Evolutionary conservation across 1,284 basidiomycete species (phyloP).

Genomic region (Papiliotrema terrestris): DNA sequence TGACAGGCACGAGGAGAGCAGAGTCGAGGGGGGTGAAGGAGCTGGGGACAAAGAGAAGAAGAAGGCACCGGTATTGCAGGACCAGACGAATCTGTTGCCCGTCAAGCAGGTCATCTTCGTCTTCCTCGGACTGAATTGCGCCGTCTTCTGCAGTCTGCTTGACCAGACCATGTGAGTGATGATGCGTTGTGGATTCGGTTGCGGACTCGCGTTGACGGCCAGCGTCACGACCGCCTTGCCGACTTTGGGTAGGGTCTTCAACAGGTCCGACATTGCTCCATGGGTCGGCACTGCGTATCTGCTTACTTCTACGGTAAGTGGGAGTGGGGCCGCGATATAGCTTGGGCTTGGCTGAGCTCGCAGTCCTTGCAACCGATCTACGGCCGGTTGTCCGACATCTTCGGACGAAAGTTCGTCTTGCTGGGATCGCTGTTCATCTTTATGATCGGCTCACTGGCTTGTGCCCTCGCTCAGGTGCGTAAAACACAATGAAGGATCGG

Average conservation of each 20-base stretch:
- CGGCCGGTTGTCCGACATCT: conserved; percentile 71
- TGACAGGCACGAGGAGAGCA: neutral
- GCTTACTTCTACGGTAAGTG: conserved; percentile 31
- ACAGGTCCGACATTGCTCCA: conserved; percentile 61
- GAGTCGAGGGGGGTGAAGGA: neutral
- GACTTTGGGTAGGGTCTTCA: conserved; percentile 64
- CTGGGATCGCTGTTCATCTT: conserved; percentile 60
- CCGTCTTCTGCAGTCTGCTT: conserved; percentile 57
- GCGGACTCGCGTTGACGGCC: conserved; percentile 24
- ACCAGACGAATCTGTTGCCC: conserved; percentile 73
- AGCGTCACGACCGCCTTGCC: conserved; percentile 69
- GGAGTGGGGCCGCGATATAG: no score
- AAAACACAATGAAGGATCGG: no score
- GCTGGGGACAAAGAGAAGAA: conserved; percentile 4
- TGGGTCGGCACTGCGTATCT: conserved; percentile 58
- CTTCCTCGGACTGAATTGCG: conserved; percentile 57
- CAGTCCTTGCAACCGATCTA: conserved; percentile 64
- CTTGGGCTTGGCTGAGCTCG: neutral
- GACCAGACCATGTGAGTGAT: conserved; percentile 44
- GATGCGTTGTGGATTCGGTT: conserved; percentile 10
- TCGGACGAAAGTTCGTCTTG: conserved; percentile 66
- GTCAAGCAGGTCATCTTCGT: conserved; percentile 62
- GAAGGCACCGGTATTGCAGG: conserved; percentile 54
- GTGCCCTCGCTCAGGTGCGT: conserved; percentile 27
- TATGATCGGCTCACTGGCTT: conserved; percentile 57